A percentile compares a stretch with the other conserved stretches of the same genome.
Conservation (phyloP, 2,329 filamentous ascomycete species). For the Clonostachys byssicola region DNA sequence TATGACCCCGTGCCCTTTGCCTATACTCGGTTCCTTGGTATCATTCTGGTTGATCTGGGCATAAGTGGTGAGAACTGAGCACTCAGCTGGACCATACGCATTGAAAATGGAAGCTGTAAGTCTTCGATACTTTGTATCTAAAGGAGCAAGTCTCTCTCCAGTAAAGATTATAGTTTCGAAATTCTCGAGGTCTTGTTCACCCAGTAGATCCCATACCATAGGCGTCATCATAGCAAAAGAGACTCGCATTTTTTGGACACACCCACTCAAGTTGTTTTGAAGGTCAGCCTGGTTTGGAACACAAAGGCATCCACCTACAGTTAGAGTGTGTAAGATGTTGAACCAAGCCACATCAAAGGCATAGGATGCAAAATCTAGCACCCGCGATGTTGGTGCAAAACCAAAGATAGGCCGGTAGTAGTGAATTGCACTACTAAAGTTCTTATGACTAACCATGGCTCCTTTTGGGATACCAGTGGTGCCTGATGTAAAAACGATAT, state of each 20-base stretch:
- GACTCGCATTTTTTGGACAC: constrained; percentile 4
- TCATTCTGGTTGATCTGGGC: not conserved
- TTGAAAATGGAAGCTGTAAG: constrained; percentile 26
- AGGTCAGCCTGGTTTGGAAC: constrained; percentile 9
- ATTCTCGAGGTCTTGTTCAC: constrained; percentile 1
- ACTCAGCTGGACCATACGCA: constrained; percentile 41
- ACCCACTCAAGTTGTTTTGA: constrained; percentile 3
- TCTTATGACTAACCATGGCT: constrained; percentile 2
- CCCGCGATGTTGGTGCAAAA: constrained; percentile 1
- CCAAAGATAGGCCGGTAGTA: constrained; percentile 1
- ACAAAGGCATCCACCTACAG: constrained; percentile 7
- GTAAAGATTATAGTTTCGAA: constrained; percentile 10
- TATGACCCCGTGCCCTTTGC: constrained; percentile 2
- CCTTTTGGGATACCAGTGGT: constrained; percentile 5
- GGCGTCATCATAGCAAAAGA: constrained; percentile 5
- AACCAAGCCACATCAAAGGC: constrained; percentile 6
- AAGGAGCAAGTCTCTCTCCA: constrained; percentile 7
- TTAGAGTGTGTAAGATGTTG: constrained; percentile 3
- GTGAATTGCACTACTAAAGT: constrained; percentile 2
- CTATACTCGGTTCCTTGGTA: constrained; percentile 11
- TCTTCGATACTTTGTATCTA: constrained; percentile 1
- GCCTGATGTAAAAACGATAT: constrained; percentile 5
- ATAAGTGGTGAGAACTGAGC: constrained; percentile 20
- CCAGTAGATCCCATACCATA: constrained; percentile 2
- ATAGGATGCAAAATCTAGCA: constrained; percentile 6